phyloP scores from a whole-genome alignment of 176 grass and related monocot species.

The Tuctoria greenei region DNA sequence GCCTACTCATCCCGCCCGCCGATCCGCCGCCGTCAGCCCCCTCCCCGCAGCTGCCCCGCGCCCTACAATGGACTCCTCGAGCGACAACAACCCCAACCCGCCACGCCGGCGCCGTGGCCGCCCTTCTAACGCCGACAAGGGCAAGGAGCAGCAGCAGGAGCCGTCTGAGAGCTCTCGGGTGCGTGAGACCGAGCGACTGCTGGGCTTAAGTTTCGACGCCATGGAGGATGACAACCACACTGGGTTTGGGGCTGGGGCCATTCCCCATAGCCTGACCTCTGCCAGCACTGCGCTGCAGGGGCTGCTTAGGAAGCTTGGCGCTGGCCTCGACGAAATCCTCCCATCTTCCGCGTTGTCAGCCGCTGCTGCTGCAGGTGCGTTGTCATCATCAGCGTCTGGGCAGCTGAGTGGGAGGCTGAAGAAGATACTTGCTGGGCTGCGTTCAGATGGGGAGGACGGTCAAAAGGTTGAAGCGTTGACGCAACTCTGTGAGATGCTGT shows the following conservation, averaged over 20 bases:
- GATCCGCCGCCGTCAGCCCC: conserved; percentile 16
- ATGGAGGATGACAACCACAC: conserved; percentile 63
- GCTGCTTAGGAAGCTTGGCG: conserved; percentile 72
- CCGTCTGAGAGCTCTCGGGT: conserved; percentile 47
- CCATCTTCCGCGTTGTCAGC: conserved; percentile 52
- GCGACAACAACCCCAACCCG: conserved; percentile 47
- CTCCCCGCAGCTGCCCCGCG: conserved; percentile 1
- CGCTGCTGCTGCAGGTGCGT: conserved; percentile 30
- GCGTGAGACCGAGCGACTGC: conserved; percentile 63
- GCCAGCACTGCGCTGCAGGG: conserved; percentile 81
- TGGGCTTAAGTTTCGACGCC: conserved; percentile 62
- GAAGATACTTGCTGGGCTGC: conserved; percentile 61
- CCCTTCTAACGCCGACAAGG: conserved; percentile 52
- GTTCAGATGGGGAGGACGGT: conserved; percentile 73
- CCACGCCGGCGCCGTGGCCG: conserved; percentile 49
- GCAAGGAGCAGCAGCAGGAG: conserved; percentile 66
- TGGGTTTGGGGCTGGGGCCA: conserved; percentile 46
- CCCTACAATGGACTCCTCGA: conserved; percentile 57
- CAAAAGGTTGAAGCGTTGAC: conserved; percentile 66
- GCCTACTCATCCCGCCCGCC: conserved; percentile 12
- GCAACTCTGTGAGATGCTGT: conserved; percentile 83
- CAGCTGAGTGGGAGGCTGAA: conserved; percentile 62
- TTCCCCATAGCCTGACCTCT: conserved; percentile 68
- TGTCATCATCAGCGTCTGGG: conserved; percentile 34
- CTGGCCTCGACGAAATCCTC: conserved; percentile 74